Evolutionary conservation across 768 basidiomycete species (phyloP).

Genomic region (Lepiota brunneoincarnata): DNA sequence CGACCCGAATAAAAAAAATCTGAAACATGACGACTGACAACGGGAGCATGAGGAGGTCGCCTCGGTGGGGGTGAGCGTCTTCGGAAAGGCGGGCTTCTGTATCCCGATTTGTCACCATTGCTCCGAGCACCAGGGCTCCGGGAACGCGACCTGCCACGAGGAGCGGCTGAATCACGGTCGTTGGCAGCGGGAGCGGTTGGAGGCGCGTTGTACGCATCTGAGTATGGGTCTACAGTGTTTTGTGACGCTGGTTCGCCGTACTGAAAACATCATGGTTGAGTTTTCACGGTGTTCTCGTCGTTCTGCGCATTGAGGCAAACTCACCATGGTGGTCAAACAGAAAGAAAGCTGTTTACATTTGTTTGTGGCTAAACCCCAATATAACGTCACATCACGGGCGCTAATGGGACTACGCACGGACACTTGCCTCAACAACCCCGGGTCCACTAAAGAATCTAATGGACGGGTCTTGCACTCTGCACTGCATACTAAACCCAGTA

Average conservation of each 20-base stretch:
- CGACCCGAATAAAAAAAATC: constrained; percentile 14
- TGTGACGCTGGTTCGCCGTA: constrained; percentile 60
- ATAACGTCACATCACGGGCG: constrained; percentile 19
- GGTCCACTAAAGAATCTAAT: no score
- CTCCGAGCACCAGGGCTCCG: constrained; percentile 59
- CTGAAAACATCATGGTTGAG: constrained; percentile 31
- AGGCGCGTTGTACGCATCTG: constrained; percentile 76
- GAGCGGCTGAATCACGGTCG: constrained; percentile 51
- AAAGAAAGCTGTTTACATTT: constrained; percentile 43
- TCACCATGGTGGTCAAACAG: constrained; percentile 69
- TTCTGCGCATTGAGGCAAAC: constrained; percentile 24
- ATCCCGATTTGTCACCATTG: constrained; percentile 32
- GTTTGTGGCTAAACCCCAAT: constrained; percentile 29
- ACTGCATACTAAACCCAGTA: no score
- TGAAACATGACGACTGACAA: constrained; percentile 46
- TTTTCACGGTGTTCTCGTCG: constrained; percentile 9
- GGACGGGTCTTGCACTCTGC: no score
- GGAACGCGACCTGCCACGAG: constrained; percentile 74
- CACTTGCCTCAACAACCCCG: not conserved
- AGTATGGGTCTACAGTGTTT: constrained; percentile 72
- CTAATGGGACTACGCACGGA: constrained; percentile 9
- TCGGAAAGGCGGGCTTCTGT: constrained; percentile 47
- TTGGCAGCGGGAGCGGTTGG: constrained; percentile 43
- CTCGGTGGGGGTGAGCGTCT: constrained; percentile 61
- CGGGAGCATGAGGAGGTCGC: constrained; percentile 68